Evolutionary conservation across 2,329 filamentous ascomycete species (phyloP).

Genomic region (Colletotrichum chlorophyti): DNA sequence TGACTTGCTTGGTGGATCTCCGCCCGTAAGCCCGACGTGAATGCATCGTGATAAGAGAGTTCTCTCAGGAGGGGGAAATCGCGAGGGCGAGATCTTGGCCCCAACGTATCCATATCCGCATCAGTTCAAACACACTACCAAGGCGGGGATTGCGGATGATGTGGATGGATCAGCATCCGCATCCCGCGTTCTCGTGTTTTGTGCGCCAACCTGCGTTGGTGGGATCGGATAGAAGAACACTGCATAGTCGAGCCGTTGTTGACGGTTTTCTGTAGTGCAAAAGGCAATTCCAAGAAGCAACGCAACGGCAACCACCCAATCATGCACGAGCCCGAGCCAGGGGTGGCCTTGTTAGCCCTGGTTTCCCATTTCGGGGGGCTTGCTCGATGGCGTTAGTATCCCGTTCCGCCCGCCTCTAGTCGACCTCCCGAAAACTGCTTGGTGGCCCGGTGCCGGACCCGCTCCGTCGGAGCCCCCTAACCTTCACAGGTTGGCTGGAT

Average conservation of each 20-base stretch:
- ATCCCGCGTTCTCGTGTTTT: too few relatives aligned
- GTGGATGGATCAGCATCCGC: background rate
- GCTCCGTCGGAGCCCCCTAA: constrained; percentile 10
- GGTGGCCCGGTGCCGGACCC: constrained; percentile 23
- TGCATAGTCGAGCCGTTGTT: too few relatives aligned
- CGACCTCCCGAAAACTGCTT: constrained; percentile 24
- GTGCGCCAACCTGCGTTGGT: too few relatives aligned
- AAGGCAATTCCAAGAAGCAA: too few relatives aligned
- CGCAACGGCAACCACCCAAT: background rate
- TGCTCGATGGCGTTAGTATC: constrained; percentile 22
- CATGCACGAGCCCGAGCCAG: background rate
- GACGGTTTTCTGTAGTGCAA: too few relatives aligned
- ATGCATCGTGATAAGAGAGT: background rate
- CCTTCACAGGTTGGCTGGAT: background rate
- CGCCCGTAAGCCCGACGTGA: constrained; percentile 11
- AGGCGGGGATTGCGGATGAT: background rate
- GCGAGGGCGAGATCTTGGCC: background rate
- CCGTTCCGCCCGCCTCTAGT: constrained; percentile 7
- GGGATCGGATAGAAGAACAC: too few relatives aligned
- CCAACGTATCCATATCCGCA: too few relatives aligned
- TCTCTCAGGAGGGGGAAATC: background rate
- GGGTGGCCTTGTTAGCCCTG: constrained; percentile 1
- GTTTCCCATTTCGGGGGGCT: constrained; percentile 14
- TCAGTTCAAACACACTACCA: too few relatives aligned
- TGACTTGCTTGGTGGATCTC: constrained; percentile 3